Evolutionary conservation across 768 basidiomycete genomes (phyloP), one percentile per base, ranked within the genome.

Genomic region (Royoungia palumana): DNA sequence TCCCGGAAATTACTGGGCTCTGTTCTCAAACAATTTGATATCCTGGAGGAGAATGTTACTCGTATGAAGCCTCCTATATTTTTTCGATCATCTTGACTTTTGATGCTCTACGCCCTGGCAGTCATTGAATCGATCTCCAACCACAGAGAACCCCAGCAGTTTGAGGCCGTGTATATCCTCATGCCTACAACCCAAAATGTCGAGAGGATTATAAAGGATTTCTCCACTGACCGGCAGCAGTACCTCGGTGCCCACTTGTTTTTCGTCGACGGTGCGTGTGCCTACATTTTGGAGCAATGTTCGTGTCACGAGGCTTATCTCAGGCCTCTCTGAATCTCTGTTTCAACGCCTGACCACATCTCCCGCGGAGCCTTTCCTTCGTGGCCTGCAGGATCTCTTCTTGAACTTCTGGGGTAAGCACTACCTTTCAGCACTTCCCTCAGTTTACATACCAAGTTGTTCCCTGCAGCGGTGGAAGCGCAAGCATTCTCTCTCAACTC

Each of bases 171-270:
- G 60, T 98, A 99, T 66, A 71, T 99, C 53, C 74, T 98, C 50
- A 95, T 94, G 82, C 89, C 96, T 14, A 98, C 96, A 5, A 82
- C 82, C 2, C 89, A 93, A 73, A 98, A 98, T 68, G 82, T 98
- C 37, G 86, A 95, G 48, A 81, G 94, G 19, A 77, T 99, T 61
- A 86, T 98, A 58, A 81, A 76, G 28, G 96, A 99, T 69, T 95
- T 93, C 62, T 71, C 74, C 4, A 63, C 69, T 35, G 77, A 76
- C 13, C 74, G 76, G 57, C 82, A 86, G 57, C 79, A 78, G 51
- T 98, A 98, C 65, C 83, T 83, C 16, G 85, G 72, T 0, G 95
- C 89, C 0, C 90, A 98, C 66, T 67, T 97, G 48, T 94, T 94
- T 78, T 99, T 98, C 66, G 76, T 94, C 50, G 95, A 97, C 62